A percentile compares a stretch with the other conserved stretches of the same genome.
Conservation (phyloP, 2,329 filamentous ascomycete genomes). For the Calycina herbarum region DNA sequence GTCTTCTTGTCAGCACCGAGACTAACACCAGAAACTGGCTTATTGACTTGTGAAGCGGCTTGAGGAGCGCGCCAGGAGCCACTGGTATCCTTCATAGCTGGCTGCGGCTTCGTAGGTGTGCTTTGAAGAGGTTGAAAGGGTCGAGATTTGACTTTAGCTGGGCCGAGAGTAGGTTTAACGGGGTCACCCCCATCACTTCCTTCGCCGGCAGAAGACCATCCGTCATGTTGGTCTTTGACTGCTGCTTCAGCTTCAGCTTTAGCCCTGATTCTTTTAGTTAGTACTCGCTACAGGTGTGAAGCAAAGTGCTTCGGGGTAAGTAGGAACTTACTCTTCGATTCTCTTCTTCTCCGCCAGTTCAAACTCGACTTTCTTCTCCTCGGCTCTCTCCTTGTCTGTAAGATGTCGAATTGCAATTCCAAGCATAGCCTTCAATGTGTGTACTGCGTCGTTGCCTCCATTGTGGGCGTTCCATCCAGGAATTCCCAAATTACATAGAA, state of each 20-base stretch:
- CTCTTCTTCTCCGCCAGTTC: conserved; percentile 17
- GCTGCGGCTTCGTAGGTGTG: background rate
- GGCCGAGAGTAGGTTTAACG: conserved; percentile 1
- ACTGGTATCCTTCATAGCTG: background rate
- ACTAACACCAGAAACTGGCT: background rate
- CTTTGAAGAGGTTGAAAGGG: background rate
- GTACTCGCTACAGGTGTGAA: background rate
- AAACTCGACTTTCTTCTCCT: conserved; percentile 8
- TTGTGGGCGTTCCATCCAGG: conserved; percentile 72
- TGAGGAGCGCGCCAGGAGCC: background rate
- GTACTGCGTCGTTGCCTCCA: conserved; percentile 82
- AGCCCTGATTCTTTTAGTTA: conserved; percentile 12
- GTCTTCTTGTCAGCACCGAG: background rate
- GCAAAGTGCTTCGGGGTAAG: too few species aligned
- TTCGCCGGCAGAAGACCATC: conserved; percentile 31
- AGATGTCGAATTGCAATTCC: conserved; percentile 51
- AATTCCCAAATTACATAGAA: conserved; percentile 67
- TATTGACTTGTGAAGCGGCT: too few species aligned
- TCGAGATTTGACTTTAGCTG: too few species aligned
- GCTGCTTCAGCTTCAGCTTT: conserved; percentile 19
- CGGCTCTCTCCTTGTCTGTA: conserved; percentile 20
- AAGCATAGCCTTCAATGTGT: conserved; percentile 74
- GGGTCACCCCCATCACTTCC: conserved; percentile 30
- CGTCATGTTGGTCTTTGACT: conserved; percentile 22
- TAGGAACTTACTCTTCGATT: conserved; percentile 18